phyloP scores from a whole-genome alignment of 1,139 yeast species.

The Pichia sp. region DNA sequence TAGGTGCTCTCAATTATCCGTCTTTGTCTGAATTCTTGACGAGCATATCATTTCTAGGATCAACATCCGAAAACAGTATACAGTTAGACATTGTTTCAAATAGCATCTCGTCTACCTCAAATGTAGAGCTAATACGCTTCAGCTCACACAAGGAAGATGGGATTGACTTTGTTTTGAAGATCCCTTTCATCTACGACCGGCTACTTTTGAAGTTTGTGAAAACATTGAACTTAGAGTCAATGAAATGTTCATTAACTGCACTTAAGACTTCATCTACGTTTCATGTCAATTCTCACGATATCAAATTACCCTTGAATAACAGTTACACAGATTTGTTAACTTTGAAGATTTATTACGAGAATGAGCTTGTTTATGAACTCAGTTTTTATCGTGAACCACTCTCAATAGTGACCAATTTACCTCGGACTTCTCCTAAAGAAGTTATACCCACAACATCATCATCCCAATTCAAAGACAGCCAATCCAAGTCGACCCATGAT shows the following conservation, averaged over 20 bases:
- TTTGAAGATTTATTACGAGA: background rate
- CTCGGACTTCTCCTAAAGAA: background rate
- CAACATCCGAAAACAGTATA: constrained; percentile 8
- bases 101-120: background rate
- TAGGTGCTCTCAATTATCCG: background rate
- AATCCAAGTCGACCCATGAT: background rate
- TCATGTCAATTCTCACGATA: background rate
- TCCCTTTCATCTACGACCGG: constrained; percentile 9
- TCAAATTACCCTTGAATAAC: constrained; percentile 10
- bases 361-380: background rate
- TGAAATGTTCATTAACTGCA: constrained; percentile 8
- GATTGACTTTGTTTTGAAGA: background rate
- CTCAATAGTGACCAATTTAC: background rate
- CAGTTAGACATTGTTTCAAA: constrained; percentile 2
- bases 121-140: background rate
- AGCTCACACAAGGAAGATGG: background rate
- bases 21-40: constrained; percentile 2
- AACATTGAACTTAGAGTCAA: background rate
- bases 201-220: background rate
- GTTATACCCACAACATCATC: background rate
- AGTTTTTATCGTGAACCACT: constrained; percentile 12
- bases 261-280: constrained; percentile 4
- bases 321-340: constrained; percentile 1
- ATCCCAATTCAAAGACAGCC: background rate
- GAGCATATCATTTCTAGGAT: constrained; percentile 5